A percentile compares a stretch with the other conserved stretches of the same genome.
phyloP scores from a whole-genome alignment of 768 basidiomycete genomes.

The Boletellus ananas region DNA sequence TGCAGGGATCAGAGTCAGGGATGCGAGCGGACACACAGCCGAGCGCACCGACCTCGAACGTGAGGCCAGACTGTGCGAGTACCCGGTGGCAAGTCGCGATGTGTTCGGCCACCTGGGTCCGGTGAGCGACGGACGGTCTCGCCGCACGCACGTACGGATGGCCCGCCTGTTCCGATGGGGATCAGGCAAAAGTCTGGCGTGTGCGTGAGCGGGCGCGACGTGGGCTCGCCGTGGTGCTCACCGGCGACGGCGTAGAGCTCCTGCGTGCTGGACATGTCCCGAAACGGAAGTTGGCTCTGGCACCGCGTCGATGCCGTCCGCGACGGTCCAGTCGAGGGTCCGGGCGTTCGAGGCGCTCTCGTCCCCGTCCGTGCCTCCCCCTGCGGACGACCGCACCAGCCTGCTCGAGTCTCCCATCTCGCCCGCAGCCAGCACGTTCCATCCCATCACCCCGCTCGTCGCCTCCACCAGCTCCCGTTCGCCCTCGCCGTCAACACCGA shows the following conservation, averaged over 20 bases:
- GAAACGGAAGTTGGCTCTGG: too few species aligned
- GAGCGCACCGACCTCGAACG: slow-evolving; percentile 59
- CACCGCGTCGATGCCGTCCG: slow-evolving; percentile 36
- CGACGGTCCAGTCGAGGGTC: slow-evolving; percentile 55
- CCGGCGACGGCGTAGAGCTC: slow-evolving; percentile 81
- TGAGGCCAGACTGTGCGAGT: slow-evolving; percentile 78
- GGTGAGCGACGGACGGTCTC: too few species aligned
- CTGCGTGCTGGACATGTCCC: slow-evolving; percentile 14
- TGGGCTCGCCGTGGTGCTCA: slow-evolving; percentile 18
- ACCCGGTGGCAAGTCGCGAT: slow-evolving; percentile 81
- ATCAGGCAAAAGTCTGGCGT: slow-evolving; percentile 80
- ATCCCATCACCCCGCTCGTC: slow-evolving; percentile 40
- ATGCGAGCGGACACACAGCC: not conserved
- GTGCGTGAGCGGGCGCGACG: not conserved
- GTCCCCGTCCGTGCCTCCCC: slow-evolving; percentile 20
- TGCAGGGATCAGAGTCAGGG: slow-evolving; percentile 6
- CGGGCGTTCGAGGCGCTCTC: slow-evolving; percentile 60
- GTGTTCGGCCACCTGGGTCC: slow-evolving; percentile 74
- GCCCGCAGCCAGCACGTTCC: slow-evolving; percentile 40
- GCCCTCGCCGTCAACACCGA: slow-evolving; percentile 46
- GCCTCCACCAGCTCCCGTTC: slow-evolving; percentile 34
- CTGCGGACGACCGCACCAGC: slow-evolving; percentile 12
- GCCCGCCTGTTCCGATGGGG: slow-evolving; percentile 72
- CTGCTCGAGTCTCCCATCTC: slow-evolving; percentile 51
- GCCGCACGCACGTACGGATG: slow-evolving; percentile 51